Evolutionary conservation across 768 basidiomycete genomes (phyloP).

Genomic region (Lyophyllum shimeji): DNA sequence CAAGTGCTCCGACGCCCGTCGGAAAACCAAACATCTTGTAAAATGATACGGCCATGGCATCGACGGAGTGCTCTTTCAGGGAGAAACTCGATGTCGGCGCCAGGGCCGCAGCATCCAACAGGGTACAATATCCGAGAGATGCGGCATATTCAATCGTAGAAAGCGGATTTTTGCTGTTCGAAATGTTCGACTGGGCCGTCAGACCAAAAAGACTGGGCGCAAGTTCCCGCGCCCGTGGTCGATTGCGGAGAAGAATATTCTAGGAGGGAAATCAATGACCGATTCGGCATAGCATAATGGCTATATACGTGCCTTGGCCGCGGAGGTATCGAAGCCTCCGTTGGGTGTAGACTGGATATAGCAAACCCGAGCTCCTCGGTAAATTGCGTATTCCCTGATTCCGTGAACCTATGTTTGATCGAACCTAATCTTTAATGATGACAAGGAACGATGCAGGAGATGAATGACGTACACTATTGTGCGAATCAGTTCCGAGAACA

Average conservation of each 20-base stretch:
- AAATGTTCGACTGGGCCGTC: conserved; percentile 81
- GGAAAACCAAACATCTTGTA: conserved; percentile 93
- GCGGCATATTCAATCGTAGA: conserved; percentile 64
- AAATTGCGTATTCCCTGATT: conserved; percentile 67
- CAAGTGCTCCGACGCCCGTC: conserved; percentile 78
- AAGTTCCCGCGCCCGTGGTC: conserved; percentile 41
- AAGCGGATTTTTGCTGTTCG: conserved; percentile 71
- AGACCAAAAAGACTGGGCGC: conserved; percentile 68
- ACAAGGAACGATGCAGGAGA: not conserved
- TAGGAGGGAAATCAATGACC: conserved; percentile 29
- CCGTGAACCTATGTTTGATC: conserved; percentile 50
- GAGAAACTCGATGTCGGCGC: conserved; percentile 72
- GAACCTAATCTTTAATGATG: conserved; percentile 3
- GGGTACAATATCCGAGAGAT: conserved; percentile 66
- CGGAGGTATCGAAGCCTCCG: conserved; percentile 61
- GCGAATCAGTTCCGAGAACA: conserved; percentile 75
- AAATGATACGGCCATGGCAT: conserved; percentile 82
- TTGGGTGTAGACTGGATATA: conserved; percentile 65
- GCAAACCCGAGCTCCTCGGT: conserved; percentile 52
- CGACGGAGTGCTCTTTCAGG: conserved; percentile 63
- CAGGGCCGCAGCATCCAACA: conserved; percentile 83
- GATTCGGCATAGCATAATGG: conserved; percentile 13
- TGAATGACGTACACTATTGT: conserved; percentile 67
- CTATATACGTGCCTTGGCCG: conserved; percentile 53
- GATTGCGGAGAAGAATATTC: conserved; percentile 54